Percentiles rank a stretch among this genome's conserved stretches.
Conservation (phyloP, 371 early-diverging fungal genomes). For the Rhizopus arrhizus region DNA sequence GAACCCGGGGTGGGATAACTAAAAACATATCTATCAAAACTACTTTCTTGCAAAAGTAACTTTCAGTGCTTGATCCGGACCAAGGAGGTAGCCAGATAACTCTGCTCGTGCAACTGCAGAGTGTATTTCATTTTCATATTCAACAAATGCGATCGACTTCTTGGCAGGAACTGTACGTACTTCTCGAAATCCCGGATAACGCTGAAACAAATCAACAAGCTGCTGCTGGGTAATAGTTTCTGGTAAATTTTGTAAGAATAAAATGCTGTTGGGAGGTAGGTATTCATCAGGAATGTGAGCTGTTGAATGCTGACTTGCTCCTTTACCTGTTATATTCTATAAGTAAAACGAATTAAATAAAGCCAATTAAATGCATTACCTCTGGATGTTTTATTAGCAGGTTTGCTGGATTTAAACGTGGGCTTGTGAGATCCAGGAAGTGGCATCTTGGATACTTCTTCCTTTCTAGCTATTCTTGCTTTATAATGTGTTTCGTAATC, state of each 20-base stretch:
- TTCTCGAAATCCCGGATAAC: constrained; percentile 87
- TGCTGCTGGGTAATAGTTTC: constrained; percentile 65
- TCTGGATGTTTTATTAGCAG: constrained; percentile 2
- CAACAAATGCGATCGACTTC: constrained; percentile 91
- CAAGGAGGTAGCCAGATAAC: constrained; percentile 76
- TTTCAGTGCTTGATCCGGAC: constrained; percentile 74
- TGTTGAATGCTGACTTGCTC: constrained; percentile 25
- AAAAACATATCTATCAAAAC: neutral
- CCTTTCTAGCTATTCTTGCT: constrained; percentile 59
- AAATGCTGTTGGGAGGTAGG: constrained; percentile 80
- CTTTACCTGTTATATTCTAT: neutral
- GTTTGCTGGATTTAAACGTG: constrained; percentile 33
- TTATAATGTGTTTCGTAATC: constrained; percentile 61
- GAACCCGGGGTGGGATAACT: no score
- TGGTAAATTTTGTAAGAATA: constrained; percentile 91
- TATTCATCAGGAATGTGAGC: constrained; percentile 71
- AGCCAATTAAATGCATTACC: neutral
- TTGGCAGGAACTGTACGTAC: constrained; percentile 88
- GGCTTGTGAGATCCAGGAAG: constrained; percentile 52
- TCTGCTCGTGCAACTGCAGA: constrained; percentile 79
- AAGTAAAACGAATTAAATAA: neutral
- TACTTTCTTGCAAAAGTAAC: constrained; percentile 82
- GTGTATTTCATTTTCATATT: constrained; percentile 82
- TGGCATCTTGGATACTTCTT: constrained; percentile 36
- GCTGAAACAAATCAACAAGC: constrained; percentile 69